Percentiles rank a stretch among this genome's conserved stretches.
Conservation (phyloP, 140 eudicot genomes). For the Eryngium alpinum region DNA sequence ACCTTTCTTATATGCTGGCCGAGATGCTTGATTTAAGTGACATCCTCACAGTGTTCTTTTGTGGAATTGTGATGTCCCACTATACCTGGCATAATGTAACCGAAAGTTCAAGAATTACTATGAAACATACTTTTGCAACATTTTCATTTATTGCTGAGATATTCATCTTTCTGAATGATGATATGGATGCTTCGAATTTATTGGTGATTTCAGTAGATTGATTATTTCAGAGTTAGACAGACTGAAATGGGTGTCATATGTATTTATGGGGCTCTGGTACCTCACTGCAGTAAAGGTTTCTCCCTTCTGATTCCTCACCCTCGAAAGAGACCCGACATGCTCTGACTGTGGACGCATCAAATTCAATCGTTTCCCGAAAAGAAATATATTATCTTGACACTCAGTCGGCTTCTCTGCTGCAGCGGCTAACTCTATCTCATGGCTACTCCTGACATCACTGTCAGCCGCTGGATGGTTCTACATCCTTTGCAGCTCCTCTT, state of each 20-base stretch:
- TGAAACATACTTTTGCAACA: too few relatives aligned
- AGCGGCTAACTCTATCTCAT: slow-evolving; percentile 72
- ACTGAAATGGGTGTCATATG: slow-evolving; percentile 32
- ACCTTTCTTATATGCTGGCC: too few relatives aligned
- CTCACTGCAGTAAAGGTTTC: slow-evolving; percentile 35
- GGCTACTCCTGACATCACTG: slow-evolving; percentile 47
- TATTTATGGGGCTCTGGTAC: slow-evolving; percentile 49
- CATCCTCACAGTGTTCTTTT: too few relatives aligned
- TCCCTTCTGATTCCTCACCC: slow-evolving; percentile 34
- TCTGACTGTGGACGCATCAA: slow-evolving; percentile 73
- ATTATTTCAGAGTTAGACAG: slow-evolving; percentile 62
- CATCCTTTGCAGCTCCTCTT: slow-evolving; percentile 70
- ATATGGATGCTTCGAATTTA: slow-evolving; percentile 36
- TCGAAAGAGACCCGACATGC: slow-evolving; percentile 35
- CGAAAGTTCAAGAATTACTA: too few relatives aligned
- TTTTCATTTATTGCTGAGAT: too few relatives aligned
- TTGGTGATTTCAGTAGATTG: slow-evolving; percentile 51
- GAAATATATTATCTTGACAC: slow-evolving; percentile 89
- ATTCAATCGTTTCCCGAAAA: slow-evolving; percentile 74
- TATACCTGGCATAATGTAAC: too few relatives aligned
- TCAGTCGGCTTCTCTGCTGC: slow-evolving; percentile 91
- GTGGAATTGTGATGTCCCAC: too few relatives aligned
- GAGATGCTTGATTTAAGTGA: too few relatives aligned
- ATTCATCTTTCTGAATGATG: slow-evolving; percentile 34
- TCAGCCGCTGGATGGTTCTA: slow-evolving; percentile 48